These are phyloP conservation scores for Panicum miliaceum DNA, from an alignment of 176 grass and related monocot species.

Conservation along the genomic window DNA sequence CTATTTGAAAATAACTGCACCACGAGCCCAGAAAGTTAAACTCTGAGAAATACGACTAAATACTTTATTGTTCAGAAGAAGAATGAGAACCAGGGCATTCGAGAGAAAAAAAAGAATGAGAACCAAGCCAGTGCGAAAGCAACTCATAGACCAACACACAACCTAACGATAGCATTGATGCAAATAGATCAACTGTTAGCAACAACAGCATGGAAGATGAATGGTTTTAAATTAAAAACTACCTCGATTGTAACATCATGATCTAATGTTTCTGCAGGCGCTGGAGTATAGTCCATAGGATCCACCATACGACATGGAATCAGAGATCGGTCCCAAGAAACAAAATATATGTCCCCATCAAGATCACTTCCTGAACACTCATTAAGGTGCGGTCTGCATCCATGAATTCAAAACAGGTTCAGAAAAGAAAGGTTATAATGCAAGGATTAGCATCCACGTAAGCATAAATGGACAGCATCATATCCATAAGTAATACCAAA, in stretches of 20 bases:
- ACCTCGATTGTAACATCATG: slow-evolving; percentile 86
- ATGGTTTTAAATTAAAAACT: slow-evolving; percentile 11
- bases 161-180: slow-evolving; percentile 10
- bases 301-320: slow-evolving; percentile 54
- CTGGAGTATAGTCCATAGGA: slow-evolving; percentile 87
- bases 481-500: not conserved
- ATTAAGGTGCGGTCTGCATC: slow-evolving; percentile 83
- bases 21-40: not conserved
- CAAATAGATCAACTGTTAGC: slow-evolving; percentile 17
- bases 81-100: no score
- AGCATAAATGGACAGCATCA: slow-evolving; percentile 21
- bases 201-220: slow-evolving; percentile 12
- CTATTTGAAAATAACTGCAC: not conserved
- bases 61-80: not conserved
- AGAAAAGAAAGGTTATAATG: slow-evolving; percentile 18
- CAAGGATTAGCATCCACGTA: slow-evolving; percentile 30
- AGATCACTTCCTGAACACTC: slow-evolving; percentile 99
- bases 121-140: not conserved
- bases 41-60: not conserved
- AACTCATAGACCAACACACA: not conserved
- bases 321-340: slow-evolving; percentile 74
- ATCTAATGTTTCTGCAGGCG: slow-evolving; percentile 71
- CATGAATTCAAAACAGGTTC: slow-evolving; percentile 13
- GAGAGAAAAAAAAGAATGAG: not conserved
- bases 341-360: slow-evolving; percentile 95